Evolutionary conservation across 192 early-diverging fungal genomes (phyloP), one percentile per base, ranked within the genome.

Genomic region (Entomortierella beljakovae): DNA sequence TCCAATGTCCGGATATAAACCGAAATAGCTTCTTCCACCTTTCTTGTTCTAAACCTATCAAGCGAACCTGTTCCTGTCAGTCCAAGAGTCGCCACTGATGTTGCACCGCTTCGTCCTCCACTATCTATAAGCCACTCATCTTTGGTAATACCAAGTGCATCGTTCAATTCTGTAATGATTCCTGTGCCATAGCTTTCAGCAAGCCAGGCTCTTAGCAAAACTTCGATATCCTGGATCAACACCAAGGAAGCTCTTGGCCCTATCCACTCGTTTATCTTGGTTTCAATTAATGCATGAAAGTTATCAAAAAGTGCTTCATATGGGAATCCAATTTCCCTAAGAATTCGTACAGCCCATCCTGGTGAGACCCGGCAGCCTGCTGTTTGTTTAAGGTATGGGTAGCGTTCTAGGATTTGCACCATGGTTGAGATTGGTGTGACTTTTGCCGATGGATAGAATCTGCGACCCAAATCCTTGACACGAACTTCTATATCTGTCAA

Each of bases 141-240:
- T 57, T 70, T 68, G 3, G 55, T 42, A 29, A 79, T 64, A 1
- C 68, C 61, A 8, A 79, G 57, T 7, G 57, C 67, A 25, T 79
- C 56, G 10, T 79, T 79, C 61, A 79, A 56, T 29, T 79, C 75
- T 0, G 56, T 16, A 37, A 79, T 63, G 23, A 70, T 33, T 0
- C 49, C 67, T 2, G 54, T 46, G n/a, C 75, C 75, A 55, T 65
- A 33, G 32, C 61, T 63, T 34, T 79, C 75, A 0, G 60, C 61
- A 29, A 79, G 50, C 75, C 75, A 79, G 16, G 55, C 75, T 7
- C 75, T 54, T 18, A 79, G 62, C 43, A 79, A 61, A 37, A 64
- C 64, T 46, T 79, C 75, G 25, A 79, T 79, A 25, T 79, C 75
- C 31, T 79, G 75, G 33, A 79, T 79, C 61, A 79, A 33, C 16